These are phyloP conservation scores for Heliocybe sulcata DNA, from an alignment of 1,284 basidiomycete genomes.

Conservation along the genomic window DNA sequence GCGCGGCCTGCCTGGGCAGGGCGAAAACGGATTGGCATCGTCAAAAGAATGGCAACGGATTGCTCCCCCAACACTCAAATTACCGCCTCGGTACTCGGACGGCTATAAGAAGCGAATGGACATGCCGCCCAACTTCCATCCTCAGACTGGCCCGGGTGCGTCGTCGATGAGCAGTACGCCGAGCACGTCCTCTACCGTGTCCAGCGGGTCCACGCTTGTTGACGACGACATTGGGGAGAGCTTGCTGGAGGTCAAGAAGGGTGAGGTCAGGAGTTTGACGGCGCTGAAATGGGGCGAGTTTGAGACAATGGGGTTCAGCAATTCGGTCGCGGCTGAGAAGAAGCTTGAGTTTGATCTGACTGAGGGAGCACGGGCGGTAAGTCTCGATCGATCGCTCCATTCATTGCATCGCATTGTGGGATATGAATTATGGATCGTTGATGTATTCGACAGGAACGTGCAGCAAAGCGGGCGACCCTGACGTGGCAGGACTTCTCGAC, in stretches of 20 bases:
- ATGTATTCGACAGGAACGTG: conserved; percentile 41
- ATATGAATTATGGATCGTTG: conserved; percentile 1
- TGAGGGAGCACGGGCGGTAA: conserved; percentile 74
- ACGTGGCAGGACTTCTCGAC: conserved; percentile 84
- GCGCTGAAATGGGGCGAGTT: conserved; percentile 88
- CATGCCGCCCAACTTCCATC: conserved; percentile 49
- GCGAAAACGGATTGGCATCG: conserved; percentile 35
- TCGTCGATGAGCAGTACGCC: conserved; percentile 17
- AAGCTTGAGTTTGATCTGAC: conserved; percentile 83
- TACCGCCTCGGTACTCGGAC: conserved; percentile 57
- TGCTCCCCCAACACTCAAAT: conserved; percentile 47
- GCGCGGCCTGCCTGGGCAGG: conserved; percentile 18
- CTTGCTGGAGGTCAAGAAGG: conserved; percentile 43
- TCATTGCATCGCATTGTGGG: neutral
- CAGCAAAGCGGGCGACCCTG: conserved; percentile 71
- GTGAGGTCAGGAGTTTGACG: conserved; percentile 66
- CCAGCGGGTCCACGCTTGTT: conserved; percentile 20
- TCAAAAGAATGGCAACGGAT: conserved; percentile 74
- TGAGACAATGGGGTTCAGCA: conserved; percentile 72
- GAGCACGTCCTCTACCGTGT: conserved; percentile 20
- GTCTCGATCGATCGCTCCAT: conserved; percentile 19
- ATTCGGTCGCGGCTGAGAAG: conserved; percentile 40
- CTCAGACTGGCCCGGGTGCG: conserved; percentile 30
- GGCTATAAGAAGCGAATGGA: conserved; percentile 67
- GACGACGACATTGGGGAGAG: conserved; percentile 19